These are phyloP conservation scores for Pichia norvegensis DNA, from an alignment of 1,139 yeast species.

Conservation along the genomic window DNA sequence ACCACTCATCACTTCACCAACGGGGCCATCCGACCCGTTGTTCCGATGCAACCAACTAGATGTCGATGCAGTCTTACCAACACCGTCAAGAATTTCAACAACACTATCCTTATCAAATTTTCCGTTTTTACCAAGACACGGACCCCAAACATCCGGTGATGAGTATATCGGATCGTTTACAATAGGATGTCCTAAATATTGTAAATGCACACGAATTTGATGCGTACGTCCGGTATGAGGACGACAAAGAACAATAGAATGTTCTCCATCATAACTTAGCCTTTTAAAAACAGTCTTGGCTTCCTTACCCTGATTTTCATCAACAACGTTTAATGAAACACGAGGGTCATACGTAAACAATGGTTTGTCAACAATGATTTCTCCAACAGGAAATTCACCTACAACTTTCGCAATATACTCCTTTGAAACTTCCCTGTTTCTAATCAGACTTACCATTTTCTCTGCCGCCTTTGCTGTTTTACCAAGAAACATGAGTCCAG, in stretches of 20 bases:
- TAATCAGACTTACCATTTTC: conserved; percentile 61
- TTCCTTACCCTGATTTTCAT: conserved; percentile 56
- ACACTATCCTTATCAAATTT: conserved; percentile 42
- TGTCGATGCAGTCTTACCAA: conserved; percentile 65
- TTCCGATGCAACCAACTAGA: conserved; percentile 54
- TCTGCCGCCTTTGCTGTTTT: conserved; percentile 79
- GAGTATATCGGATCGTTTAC: conserved; percentile 90
- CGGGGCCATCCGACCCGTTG: conserved; percentile 29
- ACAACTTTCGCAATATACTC: conserved; percentile 82
- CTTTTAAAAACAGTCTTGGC: conserved; percentile 48
- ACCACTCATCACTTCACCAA: conserved; percentile 35
- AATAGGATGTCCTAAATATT: conserved; percentile 79
- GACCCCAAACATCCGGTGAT: conserved; percentile 67
- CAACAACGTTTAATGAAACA: conserved; percentile 67
- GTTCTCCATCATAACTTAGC: conserved; percentile 50
- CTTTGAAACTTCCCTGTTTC: conserved; percentile 68
- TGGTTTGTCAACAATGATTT: conserved; percentile 57
- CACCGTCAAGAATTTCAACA: conserved; percentile 38
- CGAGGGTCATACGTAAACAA: conserved; percentile 69
- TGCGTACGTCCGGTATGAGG: conserved; percentile 94
- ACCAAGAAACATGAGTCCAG: conserved; percentile 92
- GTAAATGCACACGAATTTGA: conserved; percentile 88
- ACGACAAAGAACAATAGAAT: conserved; percentile 70
- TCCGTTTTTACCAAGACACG: conserved; percentile 46
- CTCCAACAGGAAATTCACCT: conserved; percentile 67